Percentiles rank a stretch among this genome's conserved stretches.
These are phyloP conservation scores for Epichloe sylvatica DNA, from an alignment of 2,329 filamentous ascomycete species.

Conservation along the genomic window DNA sequence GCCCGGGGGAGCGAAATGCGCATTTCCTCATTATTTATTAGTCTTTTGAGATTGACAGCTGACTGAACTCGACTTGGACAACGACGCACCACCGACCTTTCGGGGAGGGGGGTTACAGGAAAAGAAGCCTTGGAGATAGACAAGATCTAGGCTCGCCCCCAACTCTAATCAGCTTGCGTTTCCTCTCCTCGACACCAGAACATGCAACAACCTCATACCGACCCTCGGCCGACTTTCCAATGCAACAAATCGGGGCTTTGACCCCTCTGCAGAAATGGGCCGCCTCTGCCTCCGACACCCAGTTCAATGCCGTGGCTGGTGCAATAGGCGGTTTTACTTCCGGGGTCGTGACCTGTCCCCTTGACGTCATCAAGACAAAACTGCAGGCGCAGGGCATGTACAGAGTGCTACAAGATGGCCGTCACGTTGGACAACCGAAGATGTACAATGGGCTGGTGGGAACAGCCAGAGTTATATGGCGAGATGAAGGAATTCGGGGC, in stretches of 20 bases:
- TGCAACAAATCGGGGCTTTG: constrained; percentile 18
- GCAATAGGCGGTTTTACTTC: constrained; percentile 84
- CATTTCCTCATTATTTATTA: constrained; percentile 1
- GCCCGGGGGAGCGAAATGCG: not conserved
- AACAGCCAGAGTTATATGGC: constrained; percentile 74
- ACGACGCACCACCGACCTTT: not conserved
- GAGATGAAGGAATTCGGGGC: constrained; percentile 74
- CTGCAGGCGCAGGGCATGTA: constrained; percentile 90
- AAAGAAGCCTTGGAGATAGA: not conserved
- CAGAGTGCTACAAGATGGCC: constrained; percentile 33
- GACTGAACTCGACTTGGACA: not conserved
- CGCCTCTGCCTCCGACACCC: constrained; percentile 40
- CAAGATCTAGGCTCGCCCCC: not conserved
- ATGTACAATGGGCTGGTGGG: constrained; percentile 80
- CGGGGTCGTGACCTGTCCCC: constrained; percentile 85
- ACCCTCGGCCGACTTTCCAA: constrained; percentile 18
- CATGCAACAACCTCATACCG: constrained; percentile 24
- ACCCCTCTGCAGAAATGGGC: constrained; percentile 44
- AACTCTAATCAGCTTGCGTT: not conserved
- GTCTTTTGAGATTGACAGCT: constrained; percentile 1
- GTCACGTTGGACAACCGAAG: constrained; percentile 36
- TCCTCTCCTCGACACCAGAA: constrained; percentile 16
- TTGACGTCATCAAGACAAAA: constrained; percentile 99
- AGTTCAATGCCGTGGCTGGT: constrained; percentile 74
- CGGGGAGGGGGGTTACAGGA: constrained; percentile 2